phyloP scores from a whole-genome alignment of 2,329 filamentous ascomycete genomes.

The Ceratocystis lukuohia region DNA sequence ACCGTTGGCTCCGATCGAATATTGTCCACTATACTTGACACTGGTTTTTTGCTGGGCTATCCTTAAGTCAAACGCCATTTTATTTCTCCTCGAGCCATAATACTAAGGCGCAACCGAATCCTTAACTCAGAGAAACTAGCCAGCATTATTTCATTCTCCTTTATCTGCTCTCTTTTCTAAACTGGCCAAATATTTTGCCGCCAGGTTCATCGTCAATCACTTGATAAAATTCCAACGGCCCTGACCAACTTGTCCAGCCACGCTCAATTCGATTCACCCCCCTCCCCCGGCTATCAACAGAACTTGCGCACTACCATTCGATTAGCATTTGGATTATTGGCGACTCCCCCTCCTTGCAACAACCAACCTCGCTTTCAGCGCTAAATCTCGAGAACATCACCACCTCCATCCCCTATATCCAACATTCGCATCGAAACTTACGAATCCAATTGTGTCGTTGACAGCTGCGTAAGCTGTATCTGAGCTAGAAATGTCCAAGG shows the following conservation, averaged over 20 bases:
- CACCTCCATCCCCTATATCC: not conserved
- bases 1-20: slow-evolving; percentile 4
- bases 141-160: not conserved
- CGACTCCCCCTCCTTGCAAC: not conserved
- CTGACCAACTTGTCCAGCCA: not conserved
- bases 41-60: not conserved
- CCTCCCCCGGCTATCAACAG: not conserved
- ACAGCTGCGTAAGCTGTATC: slow-evolving; percentile 17
- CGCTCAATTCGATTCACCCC: not conserved
- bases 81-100: not conserved
- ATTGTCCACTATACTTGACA: not conserved
- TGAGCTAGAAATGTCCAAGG: slow-evolving; percentile 66
- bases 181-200: not conserved
- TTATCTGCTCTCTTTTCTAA: not conserved
- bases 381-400: not conserved
- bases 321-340: not conserved
- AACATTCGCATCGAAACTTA: not conserved
- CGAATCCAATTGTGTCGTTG: not conserved
- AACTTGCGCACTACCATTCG: not conserved
- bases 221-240: not conserved
- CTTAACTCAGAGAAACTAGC: not conserved
- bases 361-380: not conserved
- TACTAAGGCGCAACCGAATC: not conserved
- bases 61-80: not conserved
- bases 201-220: not conserved